Percentiles rank a stretch among this genome's conserved stretches.
Evolutionary conservation across 73 alveolate species (phyloP).

Genomic region (Paramecium caudatum): DNA sequence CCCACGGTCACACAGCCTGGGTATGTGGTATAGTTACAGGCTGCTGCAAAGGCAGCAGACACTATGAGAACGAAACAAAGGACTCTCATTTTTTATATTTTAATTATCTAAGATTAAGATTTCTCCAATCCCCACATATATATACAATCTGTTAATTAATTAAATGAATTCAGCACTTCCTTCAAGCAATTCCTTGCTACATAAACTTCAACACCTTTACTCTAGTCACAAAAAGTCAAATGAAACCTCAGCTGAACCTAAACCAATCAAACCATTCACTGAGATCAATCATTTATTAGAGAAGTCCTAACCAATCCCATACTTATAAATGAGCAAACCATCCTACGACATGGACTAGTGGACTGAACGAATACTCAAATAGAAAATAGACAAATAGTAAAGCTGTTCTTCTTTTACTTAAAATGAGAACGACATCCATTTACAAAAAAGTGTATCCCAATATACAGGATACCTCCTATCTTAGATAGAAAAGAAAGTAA

Average conservation of each 20-base stretch:
- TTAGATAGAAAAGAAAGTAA: background rate
- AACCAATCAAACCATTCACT: background rate
- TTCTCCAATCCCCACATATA: constrained; percentile 7
- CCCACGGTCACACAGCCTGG: constrained; percentile 15
- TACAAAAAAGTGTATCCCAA: no score
- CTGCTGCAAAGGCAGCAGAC: no score
- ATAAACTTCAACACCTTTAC: constrained; percentile 25
- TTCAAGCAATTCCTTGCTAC: constrained; percentile 47
- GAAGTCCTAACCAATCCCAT: constrained; percentile 15
- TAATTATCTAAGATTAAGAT: constrained; percentile 34
- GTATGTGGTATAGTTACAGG: no score
- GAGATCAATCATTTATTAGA: background rate
- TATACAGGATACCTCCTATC: background rate
- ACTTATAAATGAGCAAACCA: background rate
- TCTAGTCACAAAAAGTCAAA: background rate
- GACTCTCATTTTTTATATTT: constrained; percentile 36
- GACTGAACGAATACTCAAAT: constrained; percentile 29
- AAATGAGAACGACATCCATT: background rate
- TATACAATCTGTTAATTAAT: constrained; percentile 48
- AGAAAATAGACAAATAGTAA: background rate
- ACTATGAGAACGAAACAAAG: background rate
- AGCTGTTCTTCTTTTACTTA: background rate
- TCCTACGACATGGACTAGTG: constrained; percentile 33
- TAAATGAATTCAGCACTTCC: constrained; percentile 54
- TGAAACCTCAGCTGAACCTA: background rate